phyloP scores from a whole-genome alignment of 2,329 filamentous ascomycete species.

The Microthyrium microscopicum region DNA sequence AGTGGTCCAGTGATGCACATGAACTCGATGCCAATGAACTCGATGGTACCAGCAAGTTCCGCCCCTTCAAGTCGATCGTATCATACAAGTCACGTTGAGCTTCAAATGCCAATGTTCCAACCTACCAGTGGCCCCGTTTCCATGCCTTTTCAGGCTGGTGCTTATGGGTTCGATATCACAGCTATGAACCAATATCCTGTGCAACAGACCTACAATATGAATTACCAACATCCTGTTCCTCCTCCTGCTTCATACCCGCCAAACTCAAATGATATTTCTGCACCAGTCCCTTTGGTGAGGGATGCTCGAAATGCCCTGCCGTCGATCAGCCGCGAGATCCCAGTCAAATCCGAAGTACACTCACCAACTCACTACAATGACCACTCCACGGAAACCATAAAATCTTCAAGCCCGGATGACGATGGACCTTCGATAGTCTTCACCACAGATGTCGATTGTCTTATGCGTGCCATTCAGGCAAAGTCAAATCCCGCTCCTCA shows the following conservation, averaged over 20 bases:
- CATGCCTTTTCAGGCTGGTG: slow-evolving; percentile 20
- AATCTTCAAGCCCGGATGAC: slow-evolving; percentile 14
- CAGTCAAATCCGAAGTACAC: slow-evolving; percentile 15
- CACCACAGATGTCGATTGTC: slow-evolving; percentile 65
- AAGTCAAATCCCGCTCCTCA: slow-evolving; percentile 32
- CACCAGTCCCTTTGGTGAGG: slow-evolving; percentile 13
- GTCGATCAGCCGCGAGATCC: slow-evolving; percentile 11
- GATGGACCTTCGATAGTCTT: slow-evolving; percentile 35
- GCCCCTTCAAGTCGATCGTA: slow-evolving; percentile 16
- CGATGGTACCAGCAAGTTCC: slow-evolving; percentile 10
- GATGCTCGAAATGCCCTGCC: slow-evolving; percentile 16
- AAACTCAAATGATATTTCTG: slow-evolving; percentile 7
- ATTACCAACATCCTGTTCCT: slow-evolving; percentile 14
- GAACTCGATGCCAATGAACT: slow-evolving; percentile 4
- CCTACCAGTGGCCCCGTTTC: slow-evolving; percentile 15
- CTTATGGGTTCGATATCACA: slow-evolving; percentile 19
- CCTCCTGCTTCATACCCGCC: slow-evolving; percentile 16
- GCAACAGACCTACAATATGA: slow-evolving; percentile 17
- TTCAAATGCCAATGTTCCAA: slow-evolving; percentile 20
- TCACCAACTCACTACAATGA: slow-evolving; percentile 25
- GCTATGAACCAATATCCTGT: slow-evolving; percentile 21
- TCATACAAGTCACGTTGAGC: slow-evolving; percentile 18
- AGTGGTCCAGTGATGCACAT: slow-evolving; percentile 8
- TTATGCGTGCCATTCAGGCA: slow-evolving; percentile 78
- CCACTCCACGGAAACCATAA: slow-evolving; percentile 17